Evolutionary conservation across 1,284 basidiomycete species (phyloP), one percentile per base, ranked within the genome.

Genomic region (Pseudozyma pruni): DNA sequence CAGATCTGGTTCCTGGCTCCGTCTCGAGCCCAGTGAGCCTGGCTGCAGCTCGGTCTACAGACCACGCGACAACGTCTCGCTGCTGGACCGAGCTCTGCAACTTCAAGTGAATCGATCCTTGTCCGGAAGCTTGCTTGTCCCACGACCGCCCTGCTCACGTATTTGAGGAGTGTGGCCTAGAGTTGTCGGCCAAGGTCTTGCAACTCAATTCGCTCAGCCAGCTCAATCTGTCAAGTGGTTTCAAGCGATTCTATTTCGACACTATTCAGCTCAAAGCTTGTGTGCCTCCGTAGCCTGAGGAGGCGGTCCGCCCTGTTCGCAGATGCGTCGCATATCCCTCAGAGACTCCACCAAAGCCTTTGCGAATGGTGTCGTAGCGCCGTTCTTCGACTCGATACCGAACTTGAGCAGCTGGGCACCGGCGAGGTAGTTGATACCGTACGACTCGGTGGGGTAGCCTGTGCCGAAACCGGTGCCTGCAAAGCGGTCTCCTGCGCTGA

Each of bases 321-420:
- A 90, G 13, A 89, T 83, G 27, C 79, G 73, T 63, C 86, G 86
- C 89, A 97, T 91, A 73, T 92, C 90, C 55, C 86, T 80, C 69
- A 98, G 83, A 16, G 90, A 89, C 57, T 88, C 85, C n/a, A 85
- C 83, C 47, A 97, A 83, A 42, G 88, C 87, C 59, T 86, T 78
- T 76, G 91, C 89, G 83, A 96, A 92, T 23, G 69, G 59, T 10
- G 86, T 84, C 10, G 93, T 94, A 25, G 90, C 91, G 23, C 92
- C 94, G 32, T 84, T 81, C 83, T 98, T 98, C 53, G 90, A 91
- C 84, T 98, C 94, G 79, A 98, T 90, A 2, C 95, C 95, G 84
- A 98, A 95, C 84, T 94, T 96, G 84, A 98, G 87, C 66, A 90
- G 85, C 51, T 90, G 85, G 14, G 89, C 87, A 16, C 90, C 93